A percentile compares a stretch with the other conserved stretches of the same genome.
These are phyloP conservation scores for Rugosomyces carneus DNA, from an alignment of 1,284 basidiomycete genomes.

Conservation along the genomic window DNA sequence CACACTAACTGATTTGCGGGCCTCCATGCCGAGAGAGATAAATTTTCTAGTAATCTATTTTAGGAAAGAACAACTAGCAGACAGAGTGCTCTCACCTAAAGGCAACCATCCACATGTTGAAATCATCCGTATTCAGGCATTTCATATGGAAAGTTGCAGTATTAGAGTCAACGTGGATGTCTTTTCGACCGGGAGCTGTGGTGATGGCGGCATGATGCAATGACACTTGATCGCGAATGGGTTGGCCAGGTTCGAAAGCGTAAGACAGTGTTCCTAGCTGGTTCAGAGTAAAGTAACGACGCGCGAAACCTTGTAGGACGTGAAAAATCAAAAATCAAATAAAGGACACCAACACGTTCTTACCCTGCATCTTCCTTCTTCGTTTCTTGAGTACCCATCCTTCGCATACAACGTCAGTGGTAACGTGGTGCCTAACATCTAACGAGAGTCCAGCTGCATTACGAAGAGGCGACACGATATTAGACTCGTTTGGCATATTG, in stretches of 20 bases:
- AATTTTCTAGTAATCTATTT: slow-evolving; percentile 43
- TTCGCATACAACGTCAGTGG: slow-evolving; percentile 40
- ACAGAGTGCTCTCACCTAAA: slow-evolving; percentile 45
- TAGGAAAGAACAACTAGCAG: slow-evolving; percentile 9
- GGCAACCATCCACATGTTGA: slow-evolving; percentile 65
- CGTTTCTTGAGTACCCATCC: slow-evolving; percentile 82
- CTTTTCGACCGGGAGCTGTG: slow-evolving; percentile 58
- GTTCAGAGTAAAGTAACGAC: slow-evolving; percentile 68
- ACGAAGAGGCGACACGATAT: slow-evolving; percentile 8
- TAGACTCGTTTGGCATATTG: slow-evolving; percentile 1
- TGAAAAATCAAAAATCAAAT: background rate
- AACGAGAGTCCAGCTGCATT: slow-evolving; percentile 16
- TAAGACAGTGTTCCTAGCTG: slow-evolving; percentile 69
- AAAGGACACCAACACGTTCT: slow-evolving; percentile 8
- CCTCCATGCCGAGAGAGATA: slow-evolving; percentile 42
- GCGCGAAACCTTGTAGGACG: slow-evolving; percentile 62
- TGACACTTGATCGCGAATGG: slow-evolving; percentile 62
- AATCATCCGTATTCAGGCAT: slow-evolving; percentile 65
- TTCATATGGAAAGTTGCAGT: slow-evolving; percentile 76
- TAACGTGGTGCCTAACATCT: slow-evolving; percentile 12
- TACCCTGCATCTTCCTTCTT: slow-evolving; percentile 80
- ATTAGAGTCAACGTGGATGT: slow-evolving; percentile 74
- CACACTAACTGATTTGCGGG: slow-evolving; percentile 42
- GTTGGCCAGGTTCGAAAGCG: slow-evolving; percentile 65
- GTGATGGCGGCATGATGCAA: slow-evolving; percentile 70